Conservation (phyloP, 2,329 filamentous ascomycete genomes). For the Aspergillus flavus region DNA sequence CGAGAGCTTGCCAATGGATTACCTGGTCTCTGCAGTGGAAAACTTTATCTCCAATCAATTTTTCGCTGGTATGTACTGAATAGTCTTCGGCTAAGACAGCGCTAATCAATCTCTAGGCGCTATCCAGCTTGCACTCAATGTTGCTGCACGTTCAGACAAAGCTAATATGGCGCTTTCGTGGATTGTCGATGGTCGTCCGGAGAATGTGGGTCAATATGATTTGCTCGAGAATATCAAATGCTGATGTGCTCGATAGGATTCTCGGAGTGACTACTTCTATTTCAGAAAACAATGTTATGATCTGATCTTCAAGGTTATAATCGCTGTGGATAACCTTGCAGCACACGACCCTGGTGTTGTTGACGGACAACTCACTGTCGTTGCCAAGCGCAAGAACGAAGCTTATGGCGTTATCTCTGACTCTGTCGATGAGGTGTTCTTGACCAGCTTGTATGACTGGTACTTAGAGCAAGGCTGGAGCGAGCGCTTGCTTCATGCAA, state of each 20-base stretch:
- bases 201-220: constrained; percentile 45
- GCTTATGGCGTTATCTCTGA: constrained; percentile 88
- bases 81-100: constrained; percentile 22
- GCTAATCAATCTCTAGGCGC: constrained; percentile 56
- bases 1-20: constrained; percentile 75
- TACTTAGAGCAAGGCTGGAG: constrained; percentile 84
- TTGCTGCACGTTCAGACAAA: constrained; percentile 82
- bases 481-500: constrained; percentile 80
- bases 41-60: constrained; percentile 84
- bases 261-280: constrained; percentile 67
- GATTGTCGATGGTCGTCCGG: constrained; percentile 80
- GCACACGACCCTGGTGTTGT: constrained; percentile 69
- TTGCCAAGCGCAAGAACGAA: constrained; percentile 78
- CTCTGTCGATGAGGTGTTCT: constrained; percentile 90
- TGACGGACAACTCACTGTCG: constrained; percentile 76
- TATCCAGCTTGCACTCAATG: constrained; percentile 80
- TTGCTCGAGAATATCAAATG: neutral
- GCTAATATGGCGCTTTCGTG: constrained; percentile 83
- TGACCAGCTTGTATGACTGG: constrained; percentile 97
- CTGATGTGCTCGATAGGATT: constrained; percentile 55
- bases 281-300: constrained; percentile 79
- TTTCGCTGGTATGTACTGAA: constrained; percentile 65
- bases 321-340: constrained; percentile 72
- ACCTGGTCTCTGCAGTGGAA: constrained; percentile 74
- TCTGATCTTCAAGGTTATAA: constrained; percentile 80